Conservation (phyloP, 2,329 filamentous ascomycete genomes). For the Cryoendolithus antarcticus region DNA sequence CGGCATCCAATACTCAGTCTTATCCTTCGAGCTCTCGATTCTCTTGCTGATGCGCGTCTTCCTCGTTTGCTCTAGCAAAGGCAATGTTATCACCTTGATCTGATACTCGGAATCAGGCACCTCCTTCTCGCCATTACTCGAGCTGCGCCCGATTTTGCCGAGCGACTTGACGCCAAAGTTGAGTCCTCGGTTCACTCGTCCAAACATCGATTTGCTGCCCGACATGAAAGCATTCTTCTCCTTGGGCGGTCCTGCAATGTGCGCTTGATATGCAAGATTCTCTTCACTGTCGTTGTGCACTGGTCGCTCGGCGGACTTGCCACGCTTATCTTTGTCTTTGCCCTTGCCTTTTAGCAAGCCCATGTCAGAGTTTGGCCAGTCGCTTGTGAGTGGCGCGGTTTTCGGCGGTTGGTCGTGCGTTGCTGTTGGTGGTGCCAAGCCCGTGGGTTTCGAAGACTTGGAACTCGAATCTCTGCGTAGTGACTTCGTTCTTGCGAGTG, state of each 20-base stretch:
- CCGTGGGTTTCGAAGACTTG: constrained; percentile 11
- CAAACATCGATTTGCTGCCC: constrained; percentile 18
- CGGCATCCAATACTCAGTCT: constrained; percentile 99
- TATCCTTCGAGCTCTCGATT: constrained; percentile 76
- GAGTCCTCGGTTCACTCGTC: constrained; percentile 14
- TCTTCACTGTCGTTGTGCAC: constrained; percentile 15
- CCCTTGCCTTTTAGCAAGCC: constrained; percentile 11
- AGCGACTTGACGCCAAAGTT: constrained; percentile 15
- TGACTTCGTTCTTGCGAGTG: constrained; percentile 16
- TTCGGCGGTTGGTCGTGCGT: constrained; percentile 14
- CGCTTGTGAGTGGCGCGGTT: constrained; percentile 16
- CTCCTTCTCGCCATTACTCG: constrained; percentile 52
- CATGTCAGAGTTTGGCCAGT: constrained; percentile 15
- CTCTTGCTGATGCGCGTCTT: constrained; percentile 81
- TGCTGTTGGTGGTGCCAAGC: constrained; percentile 7
- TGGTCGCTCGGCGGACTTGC: constrained; percentile 22
- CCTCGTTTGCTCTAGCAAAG: constrained; percentile 80
- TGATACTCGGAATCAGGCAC: constrained; percentile 69
- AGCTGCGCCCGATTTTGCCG: constrained; percentile 30
- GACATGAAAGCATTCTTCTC: constrained; percentile 16
- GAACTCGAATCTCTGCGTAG: constrained; percentile 20
- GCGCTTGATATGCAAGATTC: constrained; percentile 8
- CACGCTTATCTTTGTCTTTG: constrained; percentile 17
- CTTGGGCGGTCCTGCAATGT: constrained; percentile 13
- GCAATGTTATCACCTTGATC: constrained; percentile 72